phyloP scores from a whole-genome alignment of 495 filamentous ascomycete genomes.

The Neurospora discreta region DNA sequence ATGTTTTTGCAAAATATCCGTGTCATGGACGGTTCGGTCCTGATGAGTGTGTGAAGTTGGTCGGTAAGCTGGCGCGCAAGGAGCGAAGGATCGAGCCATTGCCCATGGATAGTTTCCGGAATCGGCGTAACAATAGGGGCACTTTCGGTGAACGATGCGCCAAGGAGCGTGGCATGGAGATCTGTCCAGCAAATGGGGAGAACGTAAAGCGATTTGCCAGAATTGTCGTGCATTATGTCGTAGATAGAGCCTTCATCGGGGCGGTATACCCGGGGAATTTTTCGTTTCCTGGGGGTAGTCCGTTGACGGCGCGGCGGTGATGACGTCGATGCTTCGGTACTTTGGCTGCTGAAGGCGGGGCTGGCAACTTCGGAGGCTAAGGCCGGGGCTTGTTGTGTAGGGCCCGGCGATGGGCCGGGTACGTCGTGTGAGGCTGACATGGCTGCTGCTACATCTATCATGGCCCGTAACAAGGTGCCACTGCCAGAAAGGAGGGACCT shows the following conservation, averaged over 20 bases:
- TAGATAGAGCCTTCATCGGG: conserved; percentile 34
- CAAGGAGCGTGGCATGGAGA: conserved; percentile 27
- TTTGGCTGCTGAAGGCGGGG: not conserved
- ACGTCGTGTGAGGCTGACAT: conserved; percentile 18
- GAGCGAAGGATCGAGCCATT: conserved; percentile 15
- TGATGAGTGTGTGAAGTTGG: conserved; percentile 23
- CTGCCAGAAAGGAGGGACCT: conserved; percentile 15
- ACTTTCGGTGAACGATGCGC: conserved; percentile 24
- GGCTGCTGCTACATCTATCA: conserved; percentile 9
- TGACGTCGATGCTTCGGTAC: not conserved
- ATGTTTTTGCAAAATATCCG: conserved; percentile 12
- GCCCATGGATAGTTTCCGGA: conserved; percentile 9
- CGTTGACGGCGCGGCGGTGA: not conserved
- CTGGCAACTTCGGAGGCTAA: not conserved
- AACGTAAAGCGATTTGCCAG: conserved; percentile 27
- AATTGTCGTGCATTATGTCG: conserved; percentile 34
- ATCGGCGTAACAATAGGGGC: conserved; percentile 22
- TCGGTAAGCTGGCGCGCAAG: conserved; percentile 17
- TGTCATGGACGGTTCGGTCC: not conserved
- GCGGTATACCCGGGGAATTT: not conserved
- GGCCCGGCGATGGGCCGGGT: not conserved
- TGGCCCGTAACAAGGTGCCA: conserved; percentile 22
- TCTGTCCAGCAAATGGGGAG: conserved; percentile 39
- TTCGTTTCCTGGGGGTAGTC: not conserved
- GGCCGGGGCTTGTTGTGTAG: not conserved